Conservation (phyloP, 345 rosid genomes). For the Alliaria petiolata region DNA sequence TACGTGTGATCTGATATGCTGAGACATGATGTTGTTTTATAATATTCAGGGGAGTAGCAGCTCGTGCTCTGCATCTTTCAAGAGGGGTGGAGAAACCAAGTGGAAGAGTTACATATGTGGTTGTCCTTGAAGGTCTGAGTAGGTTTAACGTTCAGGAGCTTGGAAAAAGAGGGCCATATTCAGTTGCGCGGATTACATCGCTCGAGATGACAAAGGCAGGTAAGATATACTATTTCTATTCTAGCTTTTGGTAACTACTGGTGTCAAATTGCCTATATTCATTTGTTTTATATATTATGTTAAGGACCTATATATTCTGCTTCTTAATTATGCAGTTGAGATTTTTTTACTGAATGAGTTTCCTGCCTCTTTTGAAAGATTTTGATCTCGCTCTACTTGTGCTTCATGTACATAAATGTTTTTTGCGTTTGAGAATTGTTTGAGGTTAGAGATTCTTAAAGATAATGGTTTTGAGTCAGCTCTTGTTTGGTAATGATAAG, state of each 20-base stretch:
- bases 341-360: neutral
- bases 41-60: conserved; percentile 83
- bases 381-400: neutral
- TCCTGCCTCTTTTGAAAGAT: neutral
- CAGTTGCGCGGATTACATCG: conserved; percentile 80
- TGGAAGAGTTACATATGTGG: conserved; percentile 96
- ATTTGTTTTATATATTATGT: neutral
- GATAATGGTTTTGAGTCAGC: neutral
- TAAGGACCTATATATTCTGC: neutral
- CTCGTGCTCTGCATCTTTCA: conserved; percentile 95
- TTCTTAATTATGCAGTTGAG: neutral
- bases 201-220: conserved; percentile 92
- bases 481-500: neutral
- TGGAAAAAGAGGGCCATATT: conserved; percentile 84
- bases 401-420: neutral
- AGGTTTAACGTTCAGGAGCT: conserved; percentile 93
- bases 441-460: neutral
- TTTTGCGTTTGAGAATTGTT: neutral
- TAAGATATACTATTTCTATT: conserved; percentile 30
- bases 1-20: neutral
- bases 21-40: conserved; percentile 1
- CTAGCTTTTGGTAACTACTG: neutral
- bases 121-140: conserved; percentile 96
- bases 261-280: neutral
- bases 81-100: conserved; percentile 99